Evolutionary conservation across 805 yeast species (phyloP).

Genomic region (Saturnispora zaruensis): DNA sequence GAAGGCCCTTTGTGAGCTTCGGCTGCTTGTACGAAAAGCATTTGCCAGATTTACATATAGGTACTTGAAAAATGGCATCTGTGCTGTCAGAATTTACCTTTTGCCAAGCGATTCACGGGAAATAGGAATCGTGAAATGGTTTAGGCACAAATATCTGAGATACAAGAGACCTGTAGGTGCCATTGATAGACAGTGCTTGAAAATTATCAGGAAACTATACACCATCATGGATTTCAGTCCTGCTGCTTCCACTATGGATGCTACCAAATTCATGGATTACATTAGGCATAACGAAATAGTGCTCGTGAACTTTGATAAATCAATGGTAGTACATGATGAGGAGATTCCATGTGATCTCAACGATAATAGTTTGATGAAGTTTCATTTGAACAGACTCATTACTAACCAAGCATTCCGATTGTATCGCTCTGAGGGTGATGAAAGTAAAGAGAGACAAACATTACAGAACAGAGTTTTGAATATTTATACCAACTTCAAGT

Average conservation of each 20-base stretch:
- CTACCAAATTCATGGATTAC: slow-evolving; percentile 9
- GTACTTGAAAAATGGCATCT: slow-evolving; percentile 17
- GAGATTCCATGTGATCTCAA: not conserved
- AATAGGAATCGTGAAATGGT: slow-evolving; percentile 25
- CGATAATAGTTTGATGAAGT: slow-evolving; percentile 13
- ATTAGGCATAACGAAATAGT: not conserved
- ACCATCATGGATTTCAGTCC: slow-evolving; percentile 35
- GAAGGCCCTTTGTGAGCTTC: slow-evolving; percentile 30
- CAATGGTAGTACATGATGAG: not conserved
- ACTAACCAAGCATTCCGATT: slow-evolving; percentile 14
- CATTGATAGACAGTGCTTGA: slow-evolving; percentile 28
- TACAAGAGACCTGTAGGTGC: slow-evolving; percentile 29
- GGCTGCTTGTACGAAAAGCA: slow-evolving; percentile 35
- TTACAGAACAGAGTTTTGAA: slow-evolving; percentile 16
- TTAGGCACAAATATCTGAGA: slow-evolving; percentile 27
- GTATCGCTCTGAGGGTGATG: not conserved
- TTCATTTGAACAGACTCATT: slow-evolving; percentile 32
- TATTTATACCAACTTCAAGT: slow-evolving; percentile 31
- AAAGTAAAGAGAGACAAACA: not conserved
- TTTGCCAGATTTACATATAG: slow-evolving; percentile 39
- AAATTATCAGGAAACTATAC: slow-evolving; percentile 31
- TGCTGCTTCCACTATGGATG: slow-evolving; percentile 30
- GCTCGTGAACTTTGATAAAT: slow-evolving; percentile 3
- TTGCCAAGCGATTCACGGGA: slow-evolving; percentile 39
- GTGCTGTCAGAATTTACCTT: slow-evolving; percentile 37